Conservation (phyloP, 1,284 basidiomycete species). For the Inonotus hispidus region DNA sequence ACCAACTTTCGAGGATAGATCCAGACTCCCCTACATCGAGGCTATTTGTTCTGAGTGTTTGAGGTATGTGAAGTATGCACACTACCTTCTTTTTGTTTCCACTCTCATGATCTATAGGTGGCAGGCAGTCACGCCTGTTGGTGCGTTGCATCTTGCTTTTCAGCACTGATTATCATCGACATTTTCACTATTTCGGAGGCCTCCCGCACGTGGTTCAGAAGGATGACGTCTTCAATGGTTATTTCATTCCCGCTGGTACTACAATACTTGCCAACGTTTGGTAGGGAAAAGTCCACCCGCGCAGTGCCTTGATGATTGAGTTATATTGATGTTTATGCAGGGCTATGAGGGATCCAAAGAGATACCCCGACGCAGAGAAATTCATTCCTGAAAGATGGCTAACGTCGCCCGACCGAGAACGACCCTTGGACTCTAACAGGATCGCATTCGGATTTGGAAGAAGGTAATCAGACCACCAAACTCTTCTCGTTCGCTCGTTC, state of each 20-base stretch:
- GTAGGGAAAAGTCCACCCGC: slow-evolving; percentile 14
- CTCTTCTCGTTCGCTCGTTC: not conserved
- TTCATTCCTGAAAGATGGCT: slow-evolving; percentile 18
- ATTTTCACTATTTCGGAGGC: not conserved
- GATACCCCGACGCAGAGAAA: slow-evolving; percentile 15
- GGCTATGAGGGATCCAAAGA: slow-evolving; percentile 12
- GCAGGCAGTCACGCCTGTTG: slow-evolving; percentile 8
- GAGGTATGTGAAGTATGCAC: too few species aligned
- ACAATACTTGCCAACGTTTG: slow-evolving; percentile 28
- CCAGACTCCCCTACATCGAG: too few species aligned
- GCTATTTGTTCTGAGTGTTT: too few species aligned
- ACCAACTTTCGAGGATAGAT: too few species aligned
- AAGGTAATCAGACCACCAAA: not conserved
- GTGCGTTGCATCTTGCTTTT: too few species aligned
- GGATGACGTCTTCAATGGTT: slow-evolving; percentile 19
- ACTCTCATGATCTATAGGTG: slow-evolving; percentile 18
- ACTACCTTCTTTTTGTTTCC: not conserved
- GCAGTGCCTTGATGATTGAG: not conserved
- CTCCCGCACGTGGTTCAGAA: slow-evolving; percentile 25
- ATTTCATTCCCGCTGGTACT: slow-evolving; percentile 22
- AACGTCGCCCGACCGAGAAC: not conserved
- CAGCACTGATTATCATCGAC: too few species aligned
- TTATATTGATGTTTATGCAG: not conserved
- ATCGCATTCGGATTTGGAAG: slow-evolving; percentile 13
- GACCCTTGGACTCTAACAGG: not conserved